Evolutionary conservation across 345 rosid species (phyloP).

Genomic region (Eucalyptus decipiens): DNA sequence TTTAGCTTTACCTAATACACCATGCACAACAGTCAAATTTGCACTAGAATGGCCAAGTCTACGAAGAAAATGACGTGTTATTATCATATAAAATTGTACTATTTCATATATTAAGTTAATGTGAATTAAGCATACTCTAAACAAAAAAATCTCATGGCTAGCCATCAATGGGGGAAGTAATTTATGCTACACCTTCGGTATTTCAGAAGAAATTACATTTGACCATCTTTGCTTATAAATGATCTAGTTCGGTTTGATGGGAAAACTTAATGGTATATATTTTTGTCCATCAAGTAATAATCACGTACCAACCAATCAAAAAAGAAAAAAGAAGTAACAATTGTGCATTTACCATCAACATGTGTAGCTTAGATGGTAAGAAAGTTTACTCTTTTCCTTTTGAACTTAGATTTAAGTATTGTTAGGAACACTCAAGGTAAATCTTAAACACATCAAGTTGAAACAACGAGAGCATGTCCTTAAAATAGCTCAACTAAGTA

Average conservation of each 20-base stretch:
- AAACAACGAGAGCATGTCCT: not conserved
- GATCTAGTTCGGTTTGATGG: rapidly evolving
- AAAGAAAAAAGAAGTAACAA: too few relatives aligned
- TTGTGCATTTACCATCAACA: not conserved
- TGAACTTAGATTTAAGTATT: not conserved
- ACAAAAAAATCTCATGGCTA: not conserved
- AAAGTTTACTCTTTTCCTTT: not conserved
- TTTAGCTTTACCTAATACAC: not conserved
- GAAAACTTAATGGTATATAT: not conserved
- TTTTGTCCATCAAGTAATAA: not conserved
- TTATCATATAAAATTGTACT: not conserved
- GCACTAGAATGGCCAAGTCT: not conserved
- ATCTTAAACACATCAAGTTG: not conserved
- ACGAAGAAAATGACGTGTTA: not conserved
- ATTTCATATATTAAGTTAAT: not conserved
- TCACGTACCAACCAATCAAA: not conserved
- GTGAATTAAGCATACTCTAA: not conserved
- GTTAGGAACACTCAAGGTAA: not conserved
- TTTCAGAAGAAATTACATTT: not conserved
- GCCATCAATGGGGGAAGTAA: not conserved
- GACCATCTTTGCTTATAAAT: not conserved
- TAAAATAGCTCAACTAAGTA: not conserved
- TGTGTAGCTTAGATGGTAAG: not conserved
- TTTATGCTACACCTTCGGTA: not conserved
- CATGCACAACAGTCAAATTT: not conserved